phyloP scores from a whole-genome alignment of 208 protist species.

The Crithidia brevicula region DNA sequence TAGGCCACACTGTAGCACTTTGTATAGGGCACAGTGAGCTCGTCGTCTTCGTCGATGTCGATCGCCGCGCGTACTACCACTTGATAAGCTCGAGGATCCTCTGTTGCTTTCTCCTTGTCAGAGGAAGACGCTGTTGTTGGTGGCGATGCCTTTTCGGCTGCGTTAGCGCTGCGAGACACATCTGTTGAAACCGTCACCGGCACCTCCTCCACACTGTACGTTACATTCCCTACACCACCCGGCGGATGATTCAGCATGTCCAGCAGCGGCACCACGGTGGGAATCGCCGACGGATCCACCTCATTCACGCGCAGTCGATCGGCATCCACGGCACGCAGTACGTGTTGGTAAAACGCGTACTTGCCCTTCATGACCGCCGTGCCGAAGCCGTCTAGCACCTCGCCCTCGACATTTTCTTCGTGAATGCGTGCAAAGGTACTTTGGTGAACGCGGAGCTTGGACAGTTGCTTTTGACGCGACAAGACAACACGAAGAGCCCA shows the following conservation, averaged over 20 bases:
- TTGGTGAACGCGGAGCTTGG: slow-evolving; percentile 22
- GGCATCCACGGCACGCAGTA: slow-evolving; percentile 43
- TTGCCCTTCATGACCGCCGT: slow-evolving; percentile 31
- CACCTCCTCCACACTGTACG: slow-evolving; percentile 30
- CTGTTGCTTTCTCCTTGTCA: not conserved
- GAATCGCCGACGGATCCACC: slow-evolving; percentile 40
- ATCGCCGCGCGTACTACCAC: slow-evolving; percentile 42
- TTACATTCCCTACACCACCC: slow-evolving; percentile 45
- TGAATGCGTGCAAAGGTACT: slow-evolving; percentile 24
- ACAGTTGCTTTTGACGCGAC: slow-evolving; percentile 56
- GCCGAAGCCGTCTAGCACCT: slow-evolving; percentile 40
- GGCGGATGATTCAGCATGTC: slow-evolving; percentile 62
- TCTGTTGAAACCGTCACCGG: not conserved
- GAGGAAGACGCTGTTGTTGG: too few relatives aligned
- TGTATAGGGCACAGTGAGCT: slow-evolving; percentile 53
- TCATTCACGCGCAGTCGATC: slow-evolving; percentile 37
- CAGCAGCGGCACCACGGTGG: slow-evolving; percentile 58
- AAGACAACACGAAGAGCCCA: slow-evolving; percentile 73
- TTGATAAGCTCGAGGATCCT: slow-evolving; percentile 7
- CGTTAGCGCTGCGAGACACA: not conserved
- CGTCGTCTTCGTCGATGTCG: slow-evolving; percentile 50
- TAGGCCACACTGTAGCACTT: slow-evolving; percentile 73
- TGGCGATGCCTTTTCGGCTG: not conserved
- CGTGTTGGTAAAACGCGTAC: slow-evolving; percentile 33
- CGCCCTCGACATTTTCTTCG: slow-evolving; percentile 19